Percentiles rank a stretch among this genome's conserved stretches.
These are phyloP conservation scores for Fraxinus angustifolia DNA, from an alignment of 305 asterid genomes.

Conservation along the genomic window DNA sequence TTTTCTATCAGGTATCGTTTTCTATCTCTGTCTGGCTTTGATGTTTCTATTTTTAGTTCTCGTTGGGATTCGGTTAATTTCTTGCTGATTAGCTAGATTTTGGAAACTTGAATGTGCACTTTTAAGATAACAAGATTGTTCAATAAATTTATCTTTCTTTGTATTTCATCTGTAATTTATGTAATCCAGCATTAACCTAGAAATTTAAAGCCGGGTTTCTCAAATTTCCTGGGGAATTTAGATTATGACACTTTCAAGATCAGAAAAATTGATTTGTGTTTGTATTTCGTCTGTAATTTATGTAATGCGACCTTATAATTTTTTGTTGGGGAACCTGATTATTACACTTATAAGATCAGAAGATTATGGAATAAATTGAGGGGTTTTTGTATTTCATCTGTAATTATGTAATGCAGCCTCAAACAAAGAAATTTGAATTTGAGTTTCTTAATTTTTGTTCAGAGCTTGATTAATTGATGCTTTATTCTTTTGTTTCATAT, in stretches of 20 bases:
- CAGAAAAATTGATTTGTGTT: neutral
- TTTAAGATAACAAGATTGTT: neutral
- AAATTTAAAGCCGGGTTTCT: neutral
- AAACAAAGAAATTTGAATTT: neutral
- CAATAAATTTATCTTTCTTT: neutral
- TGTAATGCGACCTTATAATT: neutral
- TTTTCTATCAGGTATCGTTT: slow-evolving; percentile 19
- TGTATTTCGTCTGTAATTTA: neutral
- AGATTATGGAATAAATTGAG: neutral
- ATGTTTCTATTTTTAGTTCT: slow-evolving; percentile 9
- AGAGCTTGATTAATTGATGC: neutral
- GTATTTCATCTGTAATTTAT: neutral
- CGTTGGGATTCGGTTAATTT: slow-evolving; percentile 14
- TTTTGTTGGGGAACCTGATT: neutral
- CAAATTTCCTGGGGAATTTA: neutral
- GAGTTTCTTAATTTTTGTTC: neutral
- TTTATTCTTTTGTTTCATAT: neutral
- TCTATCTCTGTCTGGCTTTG: slow-evolving; percentile 11
- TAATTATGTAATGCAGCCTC: neutral
- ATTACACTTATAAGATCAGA: neutral
- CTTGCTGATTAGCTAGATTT: neutral
- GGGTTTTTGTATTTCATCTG: neutral
- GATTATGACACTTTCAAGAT: neutral
- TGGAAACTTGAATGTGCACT: neutral
- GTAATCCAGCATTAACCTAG: neutral